Evolutionary conservation across 495 filamentous ascomycete genomes (phyloP), one percentile per base, ranked within the genome.

Genomic region (Emericellopsis terricola): DNA sequence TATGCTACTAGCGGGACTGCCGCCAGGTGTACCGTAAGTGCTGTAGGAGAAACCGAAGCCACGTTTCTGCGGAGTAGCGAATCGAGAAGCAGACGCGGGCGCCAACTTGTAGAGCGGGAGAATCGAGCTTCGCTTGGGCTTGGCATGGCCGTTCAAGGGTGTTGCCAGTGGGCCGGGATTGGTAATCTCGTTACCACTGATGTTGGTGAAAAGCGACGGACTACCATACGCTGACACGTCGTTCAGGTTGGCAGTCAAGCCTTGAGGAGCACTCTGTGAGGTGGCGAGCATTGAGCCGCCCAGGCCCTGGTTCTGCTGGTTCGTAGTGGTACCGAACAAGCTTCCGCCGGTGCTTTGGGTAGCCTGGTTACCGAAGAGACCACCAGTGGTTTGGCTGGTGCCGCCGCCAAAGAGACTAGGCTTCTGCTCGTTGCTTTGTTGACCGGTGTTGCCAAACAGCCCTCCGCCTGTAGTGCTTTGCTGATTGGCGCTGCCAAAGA

Each of bases 41-140:
- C 82, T 91, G 52, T 91, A 92, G 5, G 76, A 79, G 53, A 93
- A 91, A 6, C 85, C 85, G 50, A 76, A 94, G 2, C 79, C 80
- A 31, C 68, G 65, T 48, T 78, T 82, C 36, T 81, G 78, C 3
- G 89, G 89, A 2, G 86, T 94, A 17, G 76, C 61, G 15, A 84
- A 68, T 17, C 81, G 73, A 21, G 78, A 74, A 31, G 81, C 70
- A 28, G 81, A 77, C 20, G 68, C 71, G 1, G 84, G 83, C 16
- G 79, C 89, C 40, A 94, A 71, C 52, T 82, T 89, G 57, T 91
- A 86, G 43, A 85, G 71, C 5, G 91, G 89, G 36, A 93, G 50
- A 19, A 78, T 72, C 4, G 82, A 76, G 38, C 67, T 73, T 50
- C 80, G 76, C 53, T 77, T 81, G 31, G 71, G 64, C 49, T 80